Evolutionary conservation across 2,329 filamentous ascomycete species (phyloP).

Genomic region (Albifimbria verrucaria): DNA sequence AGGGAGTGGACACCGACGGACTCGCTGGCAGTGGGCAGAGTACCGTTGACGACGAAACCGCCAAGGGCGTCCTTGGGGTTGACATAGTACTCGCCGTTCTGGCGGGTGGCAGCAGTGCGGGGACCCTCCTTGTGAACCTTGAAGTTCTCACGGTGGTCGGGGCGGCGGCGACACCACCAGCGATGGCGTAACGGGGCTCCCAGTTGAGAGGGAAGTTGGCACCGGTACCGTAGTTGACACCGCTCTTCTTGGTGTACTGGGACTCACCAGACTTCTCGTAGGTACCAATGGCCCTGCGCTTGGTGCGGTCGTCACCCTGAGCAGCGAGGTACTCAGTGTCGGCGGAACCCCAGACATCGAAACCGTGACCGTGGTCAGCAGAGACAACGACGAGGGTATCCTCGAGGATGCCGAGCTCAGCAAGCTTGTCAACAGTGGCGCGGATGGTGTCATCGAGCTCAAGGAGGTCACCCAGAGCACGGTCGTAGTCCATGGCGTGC

Average conservation of each 20-base stretch:
- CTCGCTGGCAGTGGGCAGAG: slow-evolving; percentile 56
- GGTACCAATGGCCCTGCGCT: slow-evolving; percentile 70
- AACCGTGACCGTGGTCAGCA: slow-evolving; percentile 86
- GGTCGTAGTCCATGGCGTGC: slow-evolving; percentile 82
- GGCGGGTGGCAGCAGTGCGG: slow-evolving; percentile 55
- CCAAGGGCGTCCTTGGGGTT: slow-evolving; percentile 63
- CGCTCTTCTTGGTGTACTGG: slow-evolving; percentile 63
- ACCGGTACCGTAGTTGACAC: slow-evolving; percentile 67
- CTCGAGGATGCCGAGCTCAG: slow-evolving; percentile 62
- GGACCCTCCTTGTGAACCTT: slow-evolving; percentile 65
- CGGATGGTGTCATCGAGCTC: slow-evolving; percentile 82
- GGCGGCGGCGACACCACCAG: slow-evolving; percentile 65
- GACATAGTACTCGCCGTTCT: slow-evolving; percentile 58
- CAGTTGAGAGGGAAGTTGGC: slow-evolving; percentile 79
- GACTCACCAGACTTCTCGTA: slow-evolving; percentile 73
- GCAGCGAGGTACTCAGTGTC: slow-evolving; percentile 74
- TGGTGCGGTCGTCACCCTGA: slow-evolving; percentile 64
- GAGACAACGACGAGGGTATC: slow-evolving; percentile 78
- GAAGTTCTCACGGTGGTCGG: slow-evolving; percentile 76
- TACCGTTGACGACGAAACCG: slow-evolving; percentile 75
- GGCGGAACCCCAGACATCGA: slow-evolving; percentile 79
- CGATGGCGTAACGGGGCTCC: slow-evolving; percentile 80
- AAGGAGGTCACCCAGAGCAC: slow-evolving; percentile 77
- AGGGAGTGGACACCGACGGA: slow-evolving; percentile 71
- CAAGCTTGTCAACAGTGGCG: slow-evolving; percentile 69